Evolutionary conservation across 805 yeast species (phyloP), one percentile per base, ranked within the genome.

Genomic region (Candida lessepsii): DNA sequence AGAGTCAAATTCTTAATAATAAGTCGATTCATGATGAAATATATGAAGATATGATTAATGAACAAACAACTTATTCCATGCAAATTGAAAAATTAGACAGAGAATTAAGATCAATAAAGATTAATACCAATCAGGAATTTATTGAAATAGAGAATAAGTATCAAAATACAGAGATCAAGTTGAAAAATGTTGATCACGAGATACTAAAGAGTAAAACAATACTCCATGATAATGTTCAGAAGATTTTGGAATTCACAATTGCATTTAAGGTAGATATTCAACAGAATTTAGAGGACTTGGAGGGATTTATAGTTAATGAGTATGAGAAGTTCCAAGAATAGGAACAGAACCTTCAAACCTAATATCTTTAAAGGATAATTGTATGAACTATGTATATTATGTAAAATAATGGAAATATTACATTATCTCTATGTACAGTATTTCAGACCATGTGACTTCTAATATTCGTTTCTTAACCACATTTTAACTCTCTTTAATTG

Each of bases 211-310:
- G 75, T 33, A 68, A 80, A 24, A 70, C 65, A 39, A 61, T 61
- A 9, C 61, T 84, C 49, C 76, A 75, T 47, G 70, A 72, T 31
- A 75, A 76, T 42, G 71, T 83, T 23, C 76, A 75, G 39, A 71
- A 71, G 41, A 71, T 80, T 50, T 76, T 87, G 48, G 80, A 80
- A 44, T 69, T 64, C 41, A 75, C 81, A 16, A 73, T 83, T 36
- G 73, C 70, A 35, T 82, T 86, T 62, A 86, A 86, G 61, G 61
- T 81, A 46, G 77, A 75, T 43, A 73, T 85, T 31, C 91, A 86
- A 54, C 70, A 73, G 15, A 73, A 77, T 38, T 66, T 86, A 34
- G 86, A 81, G 50, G 80, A 73, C 26, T 67, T 80, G 45, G 83
- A 80, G 49, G 63, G 58, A 29, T 58, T 67, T 41, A 72, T 78